phyloP scores from a whole-genome alignment of 139 green algal species.

The Tetratostichococcus sp. region DNA sequence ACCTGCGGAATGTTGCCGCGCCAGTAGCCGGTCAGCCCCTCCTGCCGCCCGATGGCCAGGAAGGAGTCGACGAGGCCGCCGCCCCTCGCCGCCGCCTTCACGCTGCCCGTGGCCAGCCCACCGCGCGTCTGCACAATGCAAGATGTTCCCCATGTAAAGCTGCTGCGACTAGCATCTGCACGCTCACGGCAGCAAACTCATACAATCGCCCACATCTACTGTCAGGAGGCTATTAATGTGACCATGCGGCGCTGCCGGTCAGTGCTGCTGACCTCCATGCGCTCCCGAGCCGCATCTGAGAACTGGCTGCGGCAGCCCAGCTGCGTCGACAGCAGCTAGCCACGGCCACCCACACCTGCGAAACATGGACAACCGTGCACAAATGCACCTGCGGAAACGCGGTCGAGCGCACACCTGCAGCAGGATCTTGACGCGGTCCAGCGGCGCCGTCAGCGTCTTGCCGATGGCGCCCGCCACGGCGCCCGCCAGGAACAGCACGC shows the following conservation, averaged over 20 bases:
- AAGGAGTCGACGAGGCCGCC: constrained; percentile 58
- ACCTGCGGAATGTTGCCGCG: constrained; percentile 80
- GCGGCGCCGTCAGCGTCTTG: constrained; percentile 75
- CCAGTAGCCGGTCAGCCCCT: constrained; percentile 79
- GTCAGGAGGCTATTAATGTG: too few relatives aligned
- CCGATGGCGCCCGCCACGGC: constrained; percentile 71
- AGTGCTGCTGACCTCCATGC: too few relatives aligned
- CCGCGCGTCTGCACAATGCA: constrained; percentile 38
- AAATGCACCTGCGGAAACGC: too few relatives aligned
- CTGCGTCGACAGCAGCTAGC: too few relatives aligned
- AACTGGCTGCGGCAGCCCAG: too few relatives aligned
- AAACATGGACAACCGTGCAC: too few relatives aligned
- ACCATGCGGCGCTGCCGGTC: too few relatives aligned
- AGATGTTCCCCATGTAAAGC: not conserved
- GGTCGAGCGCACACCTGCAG: constrained; percentile 9
- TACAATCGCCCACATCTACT: too few relatives aligned
- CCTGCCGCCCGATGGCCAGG: constrained; percentile 62
- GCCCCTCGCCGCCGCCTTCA: constrained; percentile 43
- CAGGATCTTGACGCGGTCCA: constrained; percentile 80
- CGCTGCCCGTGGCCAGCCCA: constrained; percentile 38
- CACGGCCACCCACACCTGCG: too few relatives aligned
- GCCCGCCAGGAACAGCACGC: constrained; percentile 69
- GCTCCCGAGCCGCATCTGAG: too few relatives aligned
- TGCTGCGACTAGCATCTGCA: not conserved
- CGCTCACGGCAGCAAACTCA: too few relatives aligned